Conservation (phyloP, 2,329 filamentous ascomycete genomes). For the Xenoacremonium recifei region DNA sequence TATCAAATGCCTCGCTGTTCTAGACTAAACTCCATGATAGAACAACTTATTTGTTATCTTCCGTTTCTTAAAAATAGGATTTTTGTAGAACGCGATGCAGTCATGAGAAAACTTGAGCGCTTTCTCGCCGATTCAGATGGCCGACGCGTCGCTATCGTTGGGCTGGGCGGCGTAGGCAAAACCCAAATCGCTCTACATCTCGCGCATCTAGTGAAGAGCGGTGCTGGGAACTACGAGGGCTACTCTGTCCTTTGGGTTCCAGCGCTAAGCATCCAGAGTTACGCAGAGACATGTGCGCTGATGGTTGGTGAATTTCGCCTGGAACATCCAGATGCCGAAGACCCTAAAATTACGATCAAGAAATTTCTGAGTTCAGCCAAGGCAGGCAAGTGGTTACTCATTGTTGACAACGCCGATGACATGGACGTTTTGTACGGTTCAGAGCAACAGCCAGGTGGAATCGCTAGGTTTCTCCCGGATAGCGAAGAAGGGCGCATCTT, state of each 20-base stretch:
- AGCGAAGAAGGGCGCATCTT: constrained; percentile 31
- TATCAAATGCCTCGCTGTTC: neutral
- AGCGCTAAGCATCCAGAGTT: constrained; percentile 34
- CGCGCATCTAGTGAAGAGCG: neutral
- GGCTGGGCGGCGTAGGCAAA: neutral
- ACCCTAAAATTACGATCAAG: constrained; percentile 60
- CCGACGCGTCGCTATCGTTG: neutral
- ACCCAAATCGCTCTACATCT: constrained; percentile 1
- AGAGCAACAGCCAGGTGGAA: neutral
- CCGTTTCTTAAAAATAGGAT: constrained; percentile 23
- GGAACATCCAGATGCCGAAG: constrained; percentile 46
- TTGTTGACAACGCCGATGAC: constrained; percentile 44
- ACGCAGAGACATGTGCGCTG: constrained; percentile 37
- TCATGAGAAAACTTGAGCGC: neutral
- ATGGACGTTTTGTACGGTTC: constrained; percentile 16
- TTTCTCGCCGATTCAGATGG: neutral
- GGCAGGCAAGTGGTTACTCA: constrained; percentile 36
- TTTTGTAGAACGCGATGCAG: neutral
- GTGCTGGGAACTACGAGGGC: constrained; percentile 7
- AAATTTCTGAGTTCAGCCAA: constrained; percentile 24
- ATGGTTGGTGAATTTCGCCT: constrained; percentile 32
- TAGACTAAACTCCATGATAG: neutral
- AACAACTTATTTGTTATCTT: neutral
- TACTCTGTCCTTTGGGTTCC: constrained; percentile 45
- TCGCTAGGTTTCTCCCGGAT: constrained; percentile 28